These are phyloP conservation scores for Leishmania tropica DNA, from an alignment of 208 protist genomes.

Conservation along the genomic window DNA sequence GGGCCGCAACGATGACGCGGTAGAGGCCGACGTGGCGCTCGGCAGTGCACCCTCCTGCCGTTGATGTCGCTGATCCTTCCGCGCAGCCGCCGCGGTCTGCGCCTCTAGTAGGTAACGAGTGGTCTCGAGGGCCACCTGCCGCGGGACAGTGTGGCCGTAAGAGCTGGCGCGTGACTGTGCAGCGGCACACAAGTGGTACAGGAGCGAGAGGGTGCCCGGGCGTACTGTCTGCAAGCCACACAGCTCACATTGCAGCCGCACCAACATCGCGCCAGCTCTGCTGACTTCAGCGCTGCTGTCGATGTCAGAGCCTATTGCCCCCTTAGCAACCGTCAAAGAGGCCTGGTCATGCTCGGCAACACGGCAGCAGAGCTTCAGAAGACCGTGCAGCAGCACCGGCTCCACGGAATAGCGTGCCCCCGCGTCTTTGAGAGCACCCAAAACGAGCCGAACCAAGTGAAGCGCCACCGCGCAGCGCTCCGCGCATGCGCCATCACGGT, in stretches of 20 bases:
- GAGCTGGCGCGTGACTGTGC: slow-evolving; percentile 8
- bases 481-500: neutral
- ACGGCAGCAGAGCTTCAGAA: slow-evolving; percentile 61
- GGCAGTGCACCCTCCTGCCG: neutral
- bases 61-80: neutral
- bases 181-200: slow-evolving; percentile 47
- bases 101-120: slow-evolving; percentile 34
- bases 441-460: slow-evolving; percentile 11
- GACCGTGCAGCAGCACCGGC: slow-evolving; percentile 39
- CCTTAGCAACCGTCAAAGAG: neutral
- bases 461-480: slow-evolving; percentile 27
- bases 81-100: neutral
- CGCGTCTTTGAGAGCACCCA: slow-evolving; percentile 8
- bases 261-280: slow-evolving; percentile 19
- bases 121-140: slow-evolving; percentile 24
- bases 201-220: slow-evolving; percentile 34
- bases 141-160: slow-evolving; percentile 1
- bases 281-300: slow-evolving; percentile 2
- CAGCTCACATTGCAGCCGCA: slow-evolving; percentile 34
- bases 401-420: slow-evolving; percentile 11
- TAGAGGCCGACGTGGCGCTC: neutral
- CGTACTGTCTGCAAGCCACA: slow-evolving; percentile 34
- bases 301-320: neutral
- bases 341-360: slow-evolving; percentile 32
- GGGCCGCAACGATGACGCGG: neutral